These are phyloP conservation scores for Suhomyces canberraensis DNA, from an alignment of 805 yeast genomes.

Conservation along the genomic window DNA sequence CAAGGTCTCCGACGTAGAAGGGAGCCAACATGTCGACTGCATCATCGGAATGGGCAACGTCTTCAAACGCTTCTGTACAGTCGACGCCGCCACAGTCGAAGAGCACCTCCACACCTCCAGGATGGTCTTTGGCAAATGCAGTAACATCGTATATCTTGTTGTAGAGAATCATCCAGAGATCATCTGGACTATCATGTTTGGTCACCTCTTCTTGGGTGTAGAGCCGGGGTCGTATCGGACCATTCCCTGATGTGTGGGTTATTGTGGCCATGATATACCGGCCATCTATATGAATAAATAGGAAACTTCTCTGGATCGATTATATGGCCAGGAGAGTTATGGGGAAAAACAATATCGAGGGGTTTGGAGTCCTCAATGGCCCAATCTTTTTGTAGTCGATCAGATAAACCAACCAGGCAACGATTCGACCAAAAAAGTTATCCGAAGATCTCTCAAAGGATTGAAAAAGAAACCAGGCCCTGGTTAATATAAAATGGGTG, in stretches of 20 bases:
- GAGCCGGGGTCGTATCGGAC: neutral
- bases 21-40: slow-evolving; percentile 31
- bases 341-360: too few relatives aligned
- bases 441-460: too few relatives aligned
- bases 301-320: too few relatives aligned
- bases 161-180: slow-evolving; percentile 81
- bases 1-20: slow-evolving; percentile 27
- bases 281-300: too few relatives aligned
- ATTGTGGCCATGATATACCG: neutral
- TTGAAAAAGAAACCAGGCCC: too few relatives aligned
- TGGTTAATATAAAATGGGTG: too few relatives aligned
- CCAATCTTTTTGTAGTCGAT: too few relatives aligned
- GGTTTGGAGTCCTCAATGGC: too few relatives aligned
- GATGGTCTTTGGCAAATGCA: slow-evolving; percentile 71
- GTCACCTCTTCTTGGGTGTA: slow-evolving; percentile 52
- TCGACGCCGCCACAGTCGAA: slow-evolving; percentile 77
- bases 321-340: too few relatives aligned
- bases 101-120: slow-evolving; percentile 72
- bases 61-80: slow-evolving; percentile 66
- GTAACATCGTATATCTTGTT: slow-evolving; percentile 78
- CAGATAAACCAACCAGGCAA: too few relatives aligned
- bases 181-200: slow-evolving; percentile 69
- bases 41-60: slow-evolving; percentile 36
- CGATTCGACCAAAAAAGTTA: too few relatives aligned
- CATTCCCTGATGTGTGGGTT: neutral